Evolutionary conservation across 2,329 filamentous ascomycete genomes (phyloP), one percentile per base, ranked within the genome.

Genomic region (Dactylonectria estremocensis): DNA sequence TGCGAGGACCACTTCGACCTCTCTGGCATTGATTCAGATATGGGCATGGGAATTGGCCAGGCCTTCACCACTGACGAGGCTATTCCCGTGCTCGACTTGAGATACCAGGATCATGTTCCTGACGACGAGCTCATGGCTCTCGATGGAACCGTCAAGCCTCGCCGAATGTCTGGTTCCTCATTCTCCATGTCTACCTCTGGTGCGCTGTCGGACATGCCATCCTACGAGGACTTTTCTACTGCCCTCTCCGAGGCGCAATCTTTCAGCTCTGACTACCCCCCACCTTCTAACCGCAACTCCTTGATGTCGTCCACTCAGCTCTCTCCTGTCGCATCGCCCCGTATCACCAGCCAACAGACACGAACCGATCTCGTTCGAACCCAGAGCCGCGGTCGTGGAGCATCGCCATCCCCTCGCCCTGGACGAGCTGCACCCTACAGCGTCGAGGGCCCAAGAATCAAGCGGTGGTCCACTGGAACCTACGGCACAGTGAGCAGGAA

Each of bases 401-500:
- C 91, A 13, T 93, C 92, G 52, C 91, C 92, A 43, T 93, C 92
- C 35, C 91, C 92, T 22, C 87, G 92, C 50, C 90, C 89, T 35
- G 90, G 86, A 61, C 88, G 92, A 68, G 89, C 91, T 46, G 91
- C 90, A 18, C 92, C 92, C 1, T 94, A 94, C 81, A 91, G 84
- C 57, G 85, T 93, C 57, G 92, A 94, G 52, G 87, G 86, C 59
- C 85, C 85, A 52, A 88, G 91, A 69, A 90, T 86, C 77, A 94
- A 94, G 84, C 86, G 92, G 72, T 95, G 92, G 92, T 94, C 92
- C 20, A 94, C 92, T 3, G 92, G 92, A 14, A 93, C 91, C 3
- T 93, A 91, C 67, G 90, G 87, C 20, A 87, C 89, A 1, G 80
- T 84, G 24, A 88, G 82, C 74, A 83, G 88, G 63, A 85, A 90